A percentile compares a stretch with the other conserved stretches of the same genome.
phyloP scores from a whole-genome alignment of 768 basidiomycete genomes.

The Tricholoma bakamatsutake region DNA sequence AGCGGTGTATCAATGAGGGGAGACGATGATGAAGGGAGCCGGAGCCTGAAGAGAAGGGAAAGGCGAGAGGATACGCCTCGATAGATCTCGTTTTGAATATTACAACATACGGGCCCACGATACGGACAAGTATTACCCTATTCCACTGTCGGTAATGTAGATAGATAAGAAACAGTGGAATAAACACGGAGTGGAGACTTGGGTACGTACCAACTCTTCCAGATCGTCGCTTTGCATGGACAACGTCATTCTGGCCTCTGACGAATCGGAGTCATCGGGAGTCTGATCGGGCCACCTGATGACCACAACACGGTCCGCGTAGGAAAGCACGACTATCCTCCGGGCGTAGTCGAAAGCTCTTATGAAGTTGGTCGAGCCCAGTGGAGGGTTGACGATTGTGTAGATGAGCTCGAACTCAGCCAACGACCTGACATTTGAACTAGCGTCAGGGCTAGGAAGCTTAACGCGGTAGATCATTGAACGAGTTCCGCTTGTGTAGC shows the following conservation, averaged over 20 bases:
- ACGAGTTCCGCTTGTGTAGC: not conserved
- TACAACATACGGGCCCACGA: constrained; percentile 46
- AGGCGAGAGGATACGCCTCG: constrained; percentile 34
- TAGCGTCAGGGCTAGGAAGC: not conserved
- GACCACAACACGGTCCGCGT: constrained; percentile 26
- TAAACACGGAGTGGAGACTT: not conserved
- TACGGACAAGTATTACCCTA: constrained; percentile 34
- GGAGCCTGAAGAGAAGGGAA: constrained; percentile 1
- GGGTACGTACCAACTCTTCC: constrained; percentile 29
- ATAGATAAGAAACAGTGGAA: constrained; percentile 1
- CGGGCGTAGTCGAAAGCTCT: constrained; percentile 27
- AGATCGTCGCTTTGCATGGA: constrained; percentile 17
- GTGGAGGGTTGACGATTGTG: constrained; percentile 11
- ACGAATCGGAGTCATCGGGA: constrained; percentile 8
- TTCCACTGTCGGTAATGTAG: constrained; percentile 26
- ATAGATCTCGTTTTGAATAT: constrained; percentile 47
- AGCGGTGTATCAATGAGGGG: constrained; percentile 15
- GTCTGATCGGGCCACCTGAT: constrained; percentile 28
- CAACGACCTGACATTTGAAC: not conserved
- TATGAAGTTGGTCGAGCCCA: constrained; percentile 21
- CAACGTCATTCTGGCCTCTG: constrained; percentile 8
- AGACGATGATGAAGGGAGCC: not conserved
- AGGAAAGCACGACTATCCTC: constrained; percentile 27
- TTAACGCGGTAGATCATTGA: constrained; percentile 15
- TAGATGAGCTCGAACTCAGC: constrained; percentile 16